phyloP scores from a whole-genome alignment of 2,329 filamentous ascomycete genomes.

The Fusarium oligoseptatum region DNA sequence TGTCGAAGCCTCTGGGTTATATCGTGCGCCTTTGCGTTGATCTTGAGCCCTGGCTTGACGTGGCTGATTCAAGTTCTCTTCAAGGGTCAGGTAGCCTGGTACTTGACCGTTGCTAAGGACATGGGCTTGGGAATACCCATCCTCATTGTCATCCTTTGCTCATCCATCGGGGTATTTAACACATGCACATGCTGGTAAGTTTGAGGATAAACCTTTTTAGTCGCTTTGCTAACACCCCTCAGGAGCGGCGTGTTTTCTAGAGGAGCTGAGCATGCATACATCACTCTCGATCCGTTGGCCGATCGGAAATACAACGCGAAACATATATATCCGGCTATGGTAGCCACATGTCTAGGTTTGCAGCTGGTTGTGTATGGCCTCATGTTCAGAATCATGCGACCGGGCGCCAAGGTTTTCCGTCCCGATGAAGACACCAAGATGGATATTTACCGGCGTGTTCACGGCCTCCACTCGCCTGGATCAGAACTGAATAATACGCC shows the following conservation, averaged over 20 bases:
- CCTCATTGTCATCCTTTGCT: background rate
- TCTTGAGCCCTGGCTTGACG: conserved; percentile 8
- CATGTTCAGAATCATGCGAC: conserved; percentile 28
- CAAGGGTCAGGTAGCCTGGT: conserved; percentile 11
- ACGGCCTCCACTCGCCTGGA: conserved; percentile 38
- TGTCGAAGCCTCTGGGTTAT: conserved; percentile 8
- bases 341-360: conserved; percentile 17
- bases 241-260: conserved; percentile 16
- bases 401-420: conserved; percentile 21
- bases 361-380: conserved; percentile 16
- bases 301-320: conserved; percentile 17
- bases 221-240: background rate
- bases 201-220: too few species aligned
- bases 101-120: conserved; percentile 5
- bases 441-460: conserved; percentile 37
- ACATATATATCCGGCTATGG: conserved; percentile 23
- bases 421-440: conserved; percentile 24
- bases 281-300: conserved; percentile 15
- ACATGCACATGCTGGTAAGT: conserved; percentile 8
- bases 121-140: background rate
- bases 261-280: conserved; percentile 11
- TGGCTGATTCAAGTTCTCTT: background rate
- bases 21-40: background rate
- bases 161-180: conserved; percentile 4
- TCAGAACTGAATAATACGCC: background rate